phyloP scores from a whole-genome alignment of 75 land plant species.

The Isoetes taiwanensis region DNA sequence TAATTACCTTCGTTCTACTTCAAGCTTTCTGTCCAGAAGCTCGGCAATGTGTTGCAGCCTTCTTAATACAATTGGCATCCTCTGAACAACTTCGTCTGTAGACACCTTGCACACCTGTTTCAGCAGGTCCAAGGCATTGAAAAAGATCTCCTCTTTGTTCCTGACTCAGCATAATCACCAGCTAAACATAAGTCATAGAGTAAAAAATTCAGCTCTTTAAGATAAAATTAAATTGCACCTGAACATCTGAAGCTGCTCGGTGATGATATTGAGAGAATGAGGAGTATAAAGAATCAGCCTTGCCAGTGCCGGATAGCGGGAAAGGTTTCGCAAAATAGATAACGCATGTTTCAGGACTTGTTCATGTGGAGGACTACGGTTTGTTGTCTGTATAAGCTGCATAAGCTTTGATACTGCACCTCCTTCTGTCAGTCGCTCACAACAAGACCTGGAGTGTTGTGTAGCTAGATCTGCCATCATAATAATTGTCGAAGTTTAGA shows the following conservation, averaged over 20 bases:
- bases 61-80: conserved; percentile 18
- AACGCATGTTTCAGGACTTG: conserved; percentile 67
- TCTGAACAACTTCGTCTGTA: conserved; percentile 37
- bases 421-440: conserved; percentile 61
- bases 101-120: conserved; percentile 37
- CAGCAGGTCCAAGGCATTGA: conserved; percentile 42
- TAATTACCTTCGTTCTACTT: conserved; percentile 51
- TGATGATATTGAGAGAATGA: conserved; percentile 33
- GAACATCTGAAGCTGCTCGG: conserved; percentile 31
- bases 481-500: no score
- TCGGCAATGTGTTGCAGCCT: conserved; percentile 34
- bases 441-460: conserved; percentile 59
- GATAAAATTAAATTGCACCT: conserved; percentile 24
- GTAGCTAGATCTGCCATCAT: conserved; percentile 62
- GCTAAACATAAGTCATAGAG: neutral
- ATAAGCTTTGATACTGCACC: conserved; percentile 55
- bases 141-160: conserved; percentile 65
- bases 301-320: conserved; percentile 41
- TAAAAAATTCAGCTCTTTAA: neutral
- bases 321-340: conserved; percentile 70
- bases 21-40: conserved; percentile 48
- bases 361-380: conserved; percentile 70
- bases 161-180: conserved; percentile 19
- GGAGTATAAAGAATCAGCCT: conserved; percentile 26
- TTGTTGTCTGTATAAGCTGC: conserved; percentile 44